A percentile compares a stretch with the other conserved stretches of the same genome.
Evolutionary conservation across 495 filamentous ascomycete species (phyloP).

Genomic region (Hypoxylon subgilvum): DNA sequence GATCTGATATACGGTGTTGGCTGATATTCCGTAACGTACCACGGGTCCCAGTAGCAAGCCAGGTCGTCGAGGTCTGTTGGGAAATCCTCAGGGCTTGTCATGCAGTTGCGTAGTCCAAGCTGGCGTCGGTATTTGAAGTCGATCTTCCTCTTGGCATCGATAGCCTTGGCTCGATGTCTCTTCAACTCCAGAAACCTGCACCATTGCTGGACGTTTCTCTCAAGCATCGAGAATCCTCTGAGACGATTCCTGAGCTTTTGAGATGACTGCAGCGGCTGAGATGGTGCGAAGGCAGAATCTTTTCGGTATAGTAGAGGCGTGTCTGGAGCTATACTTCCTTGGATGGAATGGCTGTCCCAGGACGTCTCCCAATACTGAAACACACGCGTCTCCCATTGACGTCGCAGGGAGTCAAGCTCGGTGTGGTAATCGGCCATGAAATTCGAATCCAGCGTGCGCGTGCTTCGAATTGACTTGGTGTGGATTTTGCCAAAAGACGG

Average conservation of each 20-base stretch:
- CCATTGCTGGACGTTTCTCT: neutral
- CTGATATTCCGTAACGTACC: slow-evolving; percentile 8
- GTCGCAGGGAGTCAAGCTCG: neutral
- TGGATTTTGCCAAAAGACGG: slow-evolving; percentile 8
- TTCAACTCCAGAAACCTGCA: neutral
- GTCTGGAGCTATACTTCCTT: neutral
- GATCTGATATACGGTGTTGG: neutral
- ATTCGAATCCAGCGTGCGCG: slow-evolving; percentile 4
- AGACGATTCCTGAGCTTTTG: neutral
- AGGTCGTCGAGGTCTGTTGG: slow-evolving; percentile 2
- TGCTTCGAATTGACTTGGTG: slow-evolving; percentile 1
- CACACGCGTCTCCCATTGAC: slow-evolving; percentile 1
- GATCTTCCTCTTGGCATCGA: neutral
- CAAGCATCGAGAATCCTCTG: neutral
- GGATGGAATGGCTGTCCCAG: neutral
- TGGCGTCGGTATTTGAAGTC: neutral
- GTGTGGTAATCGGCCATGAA: slow-evolving; percentile 4
- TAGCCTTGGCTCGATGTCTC: neutral
- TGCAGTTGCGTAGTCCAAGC: neutral
- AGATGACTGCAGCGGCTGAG: neutral
- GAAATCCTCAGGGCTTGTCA: neutral
- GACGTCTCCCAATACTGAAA: slow-evolving; percentile 5
- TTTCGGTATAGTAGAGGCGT: neutral
- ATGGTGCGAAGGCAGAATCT: neutral
- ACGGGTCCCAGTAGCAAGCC: slow-evolving; percentile 1